A percentile compares a stretch with the other conserved stretches of the same genome.
Conservation (phyloP, 768 basidiomycete genomes). For the Phlebiopsis flavidoalba region DNA sequence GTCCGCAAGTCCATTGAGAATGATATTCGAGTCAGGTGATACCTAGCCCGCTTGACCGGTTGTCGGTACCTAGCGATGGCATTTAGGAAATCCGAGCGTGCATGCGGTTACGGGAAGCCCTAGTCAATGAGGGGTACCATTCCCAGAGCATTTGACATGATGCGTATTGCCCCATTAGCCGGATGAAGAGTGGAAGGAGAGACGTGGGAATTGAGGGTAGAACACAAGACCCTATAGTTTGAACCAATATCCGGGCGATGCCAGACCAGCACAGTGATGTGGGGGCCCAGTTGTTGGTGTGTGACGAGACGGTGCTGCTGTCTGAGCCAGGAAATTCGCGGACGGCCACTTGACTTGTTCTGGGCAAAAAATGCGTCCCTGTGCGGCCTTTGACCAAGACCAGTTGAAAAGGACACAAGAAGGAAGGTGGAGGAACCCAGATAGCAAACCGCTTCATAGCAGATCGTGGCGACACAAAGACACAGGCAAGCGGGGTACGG, state of each 20-base stretch:
- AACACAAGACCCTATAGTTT: slow-evolving; percentile 93
- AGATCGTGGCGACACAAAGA: neutral
- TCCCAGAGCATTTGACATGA: slow-evolving; percentile 96
- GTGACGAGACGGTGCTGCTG: slow-evolving; percentile 23
- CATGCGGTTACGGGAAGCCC: neutral
- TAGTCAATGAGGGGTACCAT: slow-evolving; percentile 79
- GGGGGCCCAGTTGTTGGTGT: slow-evolving; percentile 99
- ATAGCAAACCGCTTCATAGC: neutral
- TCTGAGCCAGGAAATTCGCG: slow-evolving; percentile 2
- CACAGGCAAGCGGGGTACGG: neutral
- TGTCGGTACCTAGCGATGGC: slow-evolving; percentile 77
- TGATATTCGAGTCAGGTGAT: slow-evolving; percentile 99
- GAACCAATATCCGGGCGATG: slow-evolving; percentile 97
- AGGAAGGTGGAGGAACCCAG: neutral
- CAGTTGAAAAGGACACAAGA: slow-evolving; percentile 3
- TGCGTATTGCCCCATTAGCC: slow-evolving; percentile 48
- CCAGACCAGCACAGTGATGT: slow-evolving; percentile 93
- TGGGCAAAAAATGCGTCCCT: neutral
- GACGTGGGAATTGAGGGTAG: too few relatives aligned
- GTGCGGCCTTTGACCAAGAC: slow-evolving; percentile 1
- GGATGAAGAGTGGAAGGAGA: neutral
- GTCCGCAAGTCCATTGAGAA: slow-evolving; percentile 94
- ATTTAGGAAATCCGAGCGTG: neutral
- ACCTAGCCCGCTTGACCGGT: slow-evolving; percentile 94
- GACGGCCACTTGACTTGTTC: neutral